Evolutionary conservation across 2,329 filamentous ascomycete genomes (phyloP).

Genomic region (Colletotrichum sp.): DNA sequence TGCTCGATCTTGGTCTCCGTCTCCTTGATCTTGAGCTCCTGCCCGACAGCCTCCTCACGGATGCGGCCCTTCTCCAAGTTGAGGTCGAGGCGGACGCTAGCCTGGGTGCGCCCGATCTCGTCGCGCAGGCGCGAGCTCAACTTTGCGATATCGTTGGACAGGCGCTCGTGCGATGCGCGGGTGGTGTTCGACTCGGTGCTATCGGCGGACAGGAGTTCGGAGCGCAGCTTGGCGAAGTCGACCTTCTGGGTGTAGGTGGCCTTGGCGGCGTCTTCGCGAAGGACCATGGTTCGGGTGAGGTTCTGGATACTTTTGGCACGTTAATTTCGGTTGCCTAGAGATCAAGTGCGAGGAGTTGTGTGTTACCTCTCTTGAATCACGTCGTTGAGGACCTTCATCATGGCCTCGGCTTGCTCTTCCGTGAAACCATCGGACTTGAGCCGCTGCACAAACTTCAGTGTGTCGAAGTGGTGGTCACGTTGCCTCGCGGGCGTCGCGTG

Average conservation of each 20-base stretch:
- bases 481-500: conserved; percentile 66
- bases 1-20: conserved; percentile 99
- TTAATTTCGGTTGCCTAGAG: neutral
- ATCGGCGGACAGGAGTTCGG: conserved; percentile 90
- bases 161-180: conserved; percentile 85
- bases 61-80: conserved; percentile 98
- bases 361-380: conserved; percentile 91
- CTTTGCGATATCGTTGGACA: conserved; percentile 95
- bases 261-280: conserved; percentile 89
- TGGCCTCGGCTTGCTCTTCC: conserved; percentile 93
- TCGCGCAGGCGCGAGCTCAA: conserved; percentile 87
- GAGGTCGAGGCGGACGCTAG: conserved; percentile 87
- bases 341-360: neutral
- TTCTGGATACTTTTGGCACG: conserved; percentile 80
- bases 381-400: conserved; percentile 97
- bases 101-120: conserved; percentile 93
- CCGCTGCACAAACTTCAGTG: conserved; percentile 93
- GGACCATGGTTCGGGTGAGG: conserved; percentile 95
- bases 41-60: conserved; percentile 91
- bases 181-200: conserved; percentile 90
- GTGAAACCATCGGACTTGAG: conserved; percentile 92
- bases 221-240: conserved; percentile 96
- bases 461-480: conserved; percentile 96
- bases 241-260: conserved; percentile 88
- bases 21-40: conserved; percentile 98